Evolutionary conservation across 768 basidiomycete genomes (phyloP).

Genomic region (Tubosaeta sp.): DNA sequence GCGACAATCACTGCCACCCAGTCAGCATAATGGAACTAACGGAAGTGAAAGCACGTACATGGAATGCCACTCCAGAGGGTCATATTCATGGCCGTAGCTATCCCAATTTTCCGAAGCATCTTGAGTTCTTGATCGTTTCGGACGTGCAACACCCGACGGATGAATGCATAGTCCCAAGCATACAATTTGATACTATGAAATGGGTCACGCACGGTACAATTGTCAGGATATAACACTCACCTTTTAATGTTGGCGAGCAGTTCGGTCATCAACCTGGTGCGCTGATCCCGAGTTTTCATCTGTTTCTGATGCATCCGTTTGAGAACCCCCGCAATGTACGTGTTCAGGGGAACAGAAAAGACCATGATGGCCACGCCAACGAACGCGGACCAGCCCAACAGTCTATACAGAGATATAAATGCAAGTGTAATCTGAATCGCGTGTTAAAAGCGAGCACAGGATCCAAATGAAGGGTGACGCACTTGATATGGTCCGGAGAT

Average conservation of each 20-base stretch:
- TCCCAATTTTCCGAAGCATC: slow-evolving; percentile 79
- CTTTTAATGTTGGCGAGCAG: slow-evolving; percentile 89
- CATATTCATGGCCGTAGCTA: slow-evolving; percentile 60
- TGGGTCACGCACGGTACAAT: neutral
- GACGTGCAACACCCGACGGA: slow-evolving; percentile 70
- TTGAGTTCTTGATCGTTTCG: slow-evolving; percentile 79
- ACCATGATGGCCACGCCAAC: slow-evolving; percentile 45
- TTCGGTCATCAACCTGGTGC: slow-evolving; percentile 88
- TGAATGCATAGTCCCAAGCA: slow-evolving; percentile 93
- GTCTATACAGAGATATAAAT: slow-evolving; percentile 83
- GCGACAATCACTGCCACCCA: slow-evolving; percentile 56
- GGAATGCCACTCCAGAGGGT: slow-evolving; percentile 70
- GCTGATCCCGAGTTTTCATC: slow-evolving; percentile 89
- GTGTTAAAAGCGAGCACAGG: neutral
- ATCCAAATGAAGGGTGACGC: slow-evolving; percentile 9
- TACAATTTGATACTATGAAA: slow-evolving; percentile 77
- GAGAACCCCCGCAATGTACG: slow-evolving; percentile 61
- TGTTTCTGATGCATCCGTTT: slow-evolving; percentile 81
- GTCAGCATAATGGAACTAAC: neutral
- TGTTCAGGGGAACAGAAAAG: slow-evolving; percentile 71
- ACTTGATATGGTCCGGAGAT: slow-evolving; percentile 86
- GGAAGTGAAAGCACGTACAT: slow-evolving; percentile 23
- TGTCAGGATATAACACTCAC: slow-evolving; percentile 26
- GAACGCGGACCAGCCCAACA: slow-evolving; percentile 56
- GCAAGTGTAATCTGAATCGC: slow-evolving; percentile 68